Percentiles rank a stretch among this genome's conserved stretches.
These are phyloP conservation scores for Phlebopus sp. DNA, from an alignment of 1,284 basidiomycete genomes.

Conservation along the genomic window DNA sequence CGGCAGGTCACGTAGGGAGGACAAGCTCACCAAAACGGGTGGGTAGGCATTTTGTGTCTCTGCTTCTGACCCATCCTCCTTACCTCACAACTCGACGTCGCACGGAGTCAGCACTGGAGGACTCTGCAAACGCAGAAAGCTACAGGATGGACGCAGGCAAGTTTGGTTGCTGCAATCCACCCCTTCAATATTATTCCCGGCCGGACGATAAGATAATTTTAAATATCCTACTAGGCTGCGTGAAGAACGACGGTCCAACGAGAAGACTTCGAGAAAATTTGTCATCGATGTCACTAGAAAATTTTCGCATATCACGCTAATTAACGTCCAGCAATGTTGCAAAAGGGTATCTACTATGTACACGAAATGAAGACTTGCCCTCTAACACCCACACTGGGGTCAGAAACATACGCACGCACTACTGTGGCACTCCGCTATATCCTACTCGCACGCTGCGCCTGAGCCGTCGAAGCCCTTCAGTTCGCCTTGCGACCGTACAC, in stretches of 20 bases:
- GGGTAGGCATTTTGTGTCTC: slow-evolving; percentile 32
- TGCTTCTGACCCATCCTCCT: slow-evolving; percentile 6
- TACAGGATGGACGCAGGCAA: slow-evolving; percentile 13
- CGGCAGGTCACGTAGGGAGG: background rate
- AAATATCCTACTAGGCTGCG: no score
- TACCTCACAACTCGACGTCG: slow-evolving; percentile 13
- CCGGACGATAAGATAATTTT: slow-evolving; percentile 3
- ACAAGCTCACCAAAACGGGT: slow-evolving; percentile 62
- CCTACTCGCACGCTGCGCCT: slow-evolving; percentile 10
- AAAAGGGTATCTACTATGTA: no score
- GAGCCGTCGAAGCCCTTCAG: background rate
- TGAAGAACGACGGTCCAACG: no score
- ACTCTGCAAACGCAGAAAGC: slow-evolving; percentile 6
- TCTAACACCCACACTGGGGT: no score
- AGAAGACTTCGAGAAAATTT: no score
- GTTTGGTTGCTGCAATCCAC: background rate
- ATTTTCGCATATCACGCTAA: no score
- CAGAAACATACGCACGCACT: no score
- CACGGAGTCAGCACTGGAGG: background rate
- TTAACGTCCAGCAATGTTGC: no score
- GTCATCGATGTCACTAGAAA: background rate
- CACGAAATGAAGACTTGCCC: no score
- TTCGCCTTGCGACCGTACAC: background rate
- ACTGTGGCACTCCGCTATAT: no score
- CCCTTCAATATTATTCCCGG: slow-evolving; percentile 2